Evolutionary conservation across 2,329 filamentous ascomycete genomes (phyloP).

Genomic region (Penicillium vulpinum): DNA sequence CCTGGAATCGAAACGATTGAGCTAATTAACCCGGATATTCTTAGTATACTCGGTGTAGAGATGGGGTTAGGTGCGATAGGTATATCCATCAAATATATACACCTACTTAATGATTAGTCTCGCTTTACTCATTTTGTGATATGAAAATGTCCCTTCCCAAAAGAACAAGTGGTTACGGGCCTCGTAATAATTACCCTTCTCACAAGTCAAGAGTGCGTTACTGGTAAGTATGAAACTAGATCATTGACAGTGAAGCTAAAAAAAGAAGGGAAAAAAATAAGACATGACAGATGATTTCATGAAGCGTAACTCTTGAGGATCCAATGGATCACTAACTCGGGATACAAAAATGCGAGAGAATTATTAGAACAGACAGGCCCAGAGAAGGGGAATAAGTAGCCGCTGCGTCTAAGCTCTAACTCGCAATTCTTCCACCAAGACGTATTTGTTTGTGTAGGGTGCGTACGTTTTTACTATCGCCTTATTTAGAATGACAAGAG

Average conservation of each 20-base stretch:
- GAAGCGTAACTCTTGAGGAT: constrained; percentile 38
- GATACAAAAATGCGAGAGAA: constrained; percentile 28
- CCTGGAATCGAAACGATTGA: constrained; percentile 11
- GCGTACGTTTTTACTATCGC: constrained; percentile 19
- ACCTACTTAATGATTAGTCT: background rate
- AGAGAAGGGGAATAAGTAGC: constrained; percentile 15
- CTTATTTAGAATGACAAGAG: background rate
- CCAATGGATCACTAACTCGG: constrained; percentile 27
- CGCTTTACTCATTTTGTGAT: background rate
- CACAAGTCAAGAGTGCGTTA: background rate
- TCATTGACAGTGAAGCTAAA: background rate
- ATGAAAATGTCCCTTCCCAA: background rate
- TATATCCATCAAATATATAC: background rate
- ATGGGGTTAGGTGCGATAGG: background rate
- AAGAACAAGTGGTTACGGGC: no score
- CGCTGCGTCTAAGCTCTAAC: constrained; percentile 13
- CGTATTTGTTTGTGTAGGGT: constrained; percentile 28
- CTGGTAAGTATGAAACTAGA: background rate
- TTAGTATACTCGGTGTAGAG: background rate
- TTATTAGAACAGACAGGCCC: constrained; percentile 21
- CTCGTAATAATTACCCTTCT: background rate
- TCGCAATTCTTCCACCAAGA: constrained; percentile 21
- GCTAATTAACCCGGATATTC: constrained; percentile 13
- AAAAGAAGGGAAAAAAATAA: background rate
- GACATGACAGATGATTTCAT: constrained; percentile 35